Evolutionary conservation across 1,284 basidiomycete species (phyloP).

Genomic region (Coriolopsis trogii): DNA sequence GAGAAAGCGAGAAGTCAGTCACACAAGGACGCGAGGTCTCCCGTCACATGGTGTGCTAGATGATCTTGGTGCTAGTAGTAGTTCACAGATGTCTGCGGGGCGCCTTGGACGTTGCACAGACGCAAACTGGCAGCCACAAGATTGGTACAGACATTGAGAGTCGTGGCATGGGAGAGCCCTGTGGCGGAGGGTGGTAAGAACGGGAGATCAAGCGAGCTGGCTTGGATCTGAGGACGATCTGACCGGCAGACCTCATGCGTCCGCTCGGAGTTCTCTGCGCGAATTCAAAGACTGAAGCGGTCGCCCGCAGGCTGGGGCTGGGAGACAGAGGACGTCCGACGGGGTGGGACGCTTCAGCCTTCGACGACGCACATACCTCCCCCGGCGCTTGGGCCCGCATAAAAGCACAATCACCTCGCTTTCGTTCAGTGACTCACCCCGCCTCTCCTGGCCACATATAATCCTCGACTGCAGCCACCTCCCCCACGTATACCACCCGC

Average conservation of each 20-base stretch:
- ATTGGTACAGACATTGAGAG: too few species aligned
- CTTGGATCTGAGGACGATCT: too few species aligned
- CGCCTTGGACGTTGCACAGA: too few species aligned
- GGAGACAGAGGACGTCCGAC: background rate
- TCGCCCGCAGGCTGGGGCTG: slow-evolving; percentile 2
- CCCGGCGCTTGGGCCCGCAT: slow-evolving; percentile 22
- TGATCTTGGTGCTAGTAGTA: too few species aligned
- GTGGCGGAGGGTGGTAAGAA: too few species aligned
- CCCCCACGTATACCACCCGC: background rate
- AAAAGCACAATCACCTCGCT: slow-evolving; percentile 17
- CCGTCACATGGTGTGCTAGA: too few species aligned
- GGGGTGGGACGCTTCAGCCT: background rate
- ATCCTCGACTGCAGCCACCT: slow-evolving; percentile 2
- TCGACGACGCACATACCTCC: too few species aligned
- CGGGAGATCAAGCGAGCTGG: too few species aligned
- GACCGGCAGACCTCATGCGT: background rate
- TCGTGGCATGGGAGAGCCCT: too few species aligned
- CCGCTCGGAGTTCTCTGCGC: slow-evolving; percentile 5
- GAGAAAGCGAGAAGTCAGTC: background rate
- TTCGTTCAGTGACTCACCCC: slow-evolving; percentile 25
- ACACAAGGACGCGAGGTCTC: too few species aligned
- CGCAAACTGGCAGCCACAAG: too few species aligned
- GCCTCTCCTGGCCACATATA: slow-evolving; percentile 10
- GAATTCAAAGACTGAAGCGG: slow-evolving; percentile 1
- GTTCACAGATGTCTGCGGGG: too few species aligned